Conservation (phyloP, 176 grass and related monocot genomes). For the Triticum monococcum region DNA sequence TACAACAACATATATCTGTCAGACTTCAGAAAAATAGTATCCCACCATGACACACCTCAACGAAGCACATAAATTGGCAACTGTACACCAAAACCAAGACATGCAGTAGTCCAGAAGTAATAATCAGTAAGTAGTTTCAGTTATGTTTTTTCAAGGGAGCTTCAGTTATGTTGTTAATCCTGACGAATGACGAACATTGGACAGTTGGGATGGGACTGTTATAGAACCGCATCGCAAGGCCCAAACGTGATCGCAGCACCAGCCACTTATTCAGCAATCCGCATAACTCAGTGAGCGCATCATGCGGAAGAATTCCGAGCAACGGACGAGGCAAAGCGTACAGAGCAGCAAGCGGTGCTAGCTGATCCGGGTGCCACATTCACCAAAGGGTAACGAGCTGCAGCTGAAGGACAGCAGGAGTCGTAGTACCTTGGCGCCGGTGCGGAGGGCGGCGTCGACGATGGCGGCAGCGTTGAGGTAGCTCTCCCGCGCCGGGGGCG, state of each 20-base stretch:
- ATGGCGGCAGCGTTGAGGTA: constrained; percentile 81
- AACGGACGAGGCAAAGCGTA: not conserved
- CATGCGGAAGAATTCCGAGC: not conserved
- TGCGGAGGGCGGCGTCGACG: constrained; percentile 70
- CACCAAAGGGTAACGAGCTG: not conserved
- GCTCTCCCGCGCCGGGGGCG: constrained; percentile 65
- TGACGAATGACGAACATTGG: not conserved
- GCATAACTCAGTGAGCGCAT: not conserved
- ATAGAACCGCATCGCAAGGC: not conserved
- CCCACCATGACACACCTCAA: not conserved
- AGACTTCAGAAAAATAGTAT: not conserved
- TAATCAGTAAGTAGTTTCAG: not conserved
- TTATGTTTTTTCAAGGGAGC: no score
- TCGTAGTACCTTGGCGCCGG: constrained; percentile 60
- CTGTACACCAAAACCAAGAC: not conserved
- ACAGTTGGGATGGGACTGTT: not conserved
- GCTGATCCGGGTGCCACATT: not conserved
- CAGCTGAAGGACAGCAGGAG: not conserved
- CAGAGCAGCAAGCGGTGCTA: not conserved
- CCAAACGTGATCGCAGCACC: not conserved
- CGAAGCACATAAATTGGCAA: not conserved
- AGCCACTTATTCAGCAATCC: no score
- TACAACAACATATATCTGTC: constrained; percentile 13
- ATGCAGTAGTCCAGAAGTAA: not conserved
- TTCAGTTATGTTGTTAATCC: not conserved